Conservation (phyloP, 495 filamentous ascomycete genomes). For the Penicillium longicatenatum region DNA sequence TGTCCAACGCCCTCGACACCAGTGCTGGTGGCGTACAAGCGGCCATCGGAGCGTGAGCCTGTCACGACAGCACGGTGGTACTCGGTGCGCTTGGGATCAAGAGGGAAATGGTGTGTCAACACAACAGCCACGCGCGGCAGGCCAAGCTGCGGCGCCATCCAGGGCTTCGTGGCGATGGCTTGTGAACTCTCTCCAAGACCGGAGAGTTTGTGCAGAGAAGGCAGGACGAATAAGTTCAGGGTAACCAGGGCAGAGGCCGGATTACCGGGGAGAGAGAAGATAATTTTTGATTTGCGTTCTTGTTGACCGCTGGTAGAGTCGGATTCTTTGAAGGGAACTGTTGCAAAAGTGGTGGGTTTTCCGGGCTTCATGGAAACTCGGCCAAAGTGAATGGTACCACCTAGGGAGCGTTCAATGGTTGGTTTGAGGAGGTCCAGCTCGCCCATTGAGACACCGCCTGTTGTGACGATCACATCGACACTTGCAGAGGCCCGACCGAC, state of each 20-base stretch:
- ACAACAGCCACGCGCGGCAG: slow-evolving; percentile 71
- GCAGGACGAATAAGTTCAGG: slow-evolving; percentile 90
- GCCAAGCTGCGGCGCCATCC: slow-evolving; percentile 50
- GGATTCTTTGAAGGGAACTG: slow-evolving; percentile 62
- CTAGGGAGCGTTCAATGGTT: slow-evolving; percentile 86
- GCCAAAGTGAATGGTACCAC: slow-evolving; percentile 95
- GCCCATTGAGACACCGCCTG: slow-evolving; percentile 96
- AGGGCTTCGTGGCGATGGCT: slow-evolving; percentile 19
- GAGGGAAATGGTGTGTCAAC: slow-evolving; percentile 67
- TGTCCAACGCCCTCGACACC: slow-evolving; percentile 65
- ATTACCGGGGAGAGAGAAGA: slow-evolving; percentile 94
- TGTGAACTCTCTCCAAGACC: slow-evolving; percentile 41
- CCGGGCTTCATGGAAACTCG: slow-evolving; percentile 97
- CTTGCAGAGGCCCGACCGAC: slow-evolving; percentile 33
- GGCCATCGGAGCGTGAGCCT: slow-evolving; percentile 62
- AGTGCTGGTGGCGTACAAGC: slow-evolving; percentile 77
- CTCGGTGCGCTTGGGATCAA: slow-evolving; percentile 76
- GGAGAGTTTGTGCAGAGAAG: slow-evolving; percentile 72
- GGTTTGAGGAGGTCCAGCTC: slow-evolving; percentile 97
- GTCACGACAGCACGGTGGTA: slow-evolving; percentile 79
- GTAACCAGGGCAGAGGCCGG: slow-evolving; percentile 92
- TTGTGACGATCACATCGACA: slow-evolving; percentile 86
- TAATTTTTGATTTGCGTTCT: slow-evolving; percentile 61
- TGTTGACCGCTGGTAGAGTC: slow-evolving; percentile 40
- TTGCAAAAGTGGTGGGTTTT: slow-evolving; percentile 96